Conservation (phyloP, 352 stramenopile genomes). For the Pythium rhizo-oryzae region DNA sequence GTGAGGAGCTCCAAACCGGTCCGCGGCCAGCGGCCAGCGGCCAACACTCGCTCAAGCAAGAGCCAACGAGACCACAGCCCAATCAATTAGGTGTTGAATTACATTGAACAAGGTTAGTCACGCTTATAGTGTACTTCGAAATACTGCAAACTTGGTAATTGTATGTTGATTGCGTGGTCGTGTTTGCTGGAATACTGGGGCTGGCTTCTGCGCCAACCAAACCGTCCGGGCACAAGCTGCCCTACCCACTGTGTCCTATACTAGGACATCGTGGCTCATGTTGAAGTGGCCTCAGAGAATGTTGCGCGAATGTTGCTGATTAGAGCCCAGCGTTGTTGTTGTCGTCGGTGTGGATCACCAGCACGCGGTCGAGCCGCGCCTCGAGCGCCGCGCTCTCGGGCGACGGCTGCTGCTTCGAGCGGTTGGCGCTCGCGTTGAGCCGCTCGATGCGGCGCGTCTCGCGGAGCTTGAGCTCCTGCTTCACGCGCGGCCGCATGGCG, state of each 20-base stretch:
- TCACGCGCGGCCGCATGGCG: slow-evolving; percentile 25
- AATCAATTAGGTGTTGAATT: slow-evolving; percentile 16
- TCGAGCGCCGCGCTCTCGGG: slow-evolving; percentile 13
- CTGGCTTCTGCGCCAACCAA: slow-evolving; percentile 22
- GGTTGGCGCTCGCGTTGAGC: slow-evolving; percentile 19
- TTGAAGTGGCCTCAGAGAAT: slow-evolving; percentile 17
- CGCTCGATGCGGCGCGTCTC: slow-evolving; percentile 31
- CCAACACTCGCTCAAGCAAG: no score
- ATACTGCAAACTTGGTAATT: background rate
- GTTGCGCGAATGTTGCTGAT: slow-evolving; percentile 7
- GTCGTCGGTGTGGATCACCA: background rate
- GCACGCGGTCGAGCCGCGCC: slow-evolving; percentile 9
- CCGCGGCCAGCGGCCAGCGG: background rate
- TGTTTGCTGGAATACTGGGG: background rate
- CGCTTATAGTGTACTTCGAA: background rate
- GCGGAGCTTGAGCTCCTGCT: slow-evolving; percentile 21
- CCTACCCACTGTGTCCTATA: slow-evolving; percentile 13
- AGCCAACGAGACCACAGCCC: slow-evolving; percentile 14
- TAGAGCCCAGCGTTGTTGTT: background rate
- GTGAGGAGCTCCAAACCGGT: slow-evolving; percentile 44
- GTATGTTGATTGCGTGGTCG: background rate
- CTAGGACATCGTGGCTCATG: slow-evolving; percentile 20
- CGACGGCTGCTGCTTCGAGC: background rate
- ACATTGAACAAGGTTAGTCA: background rate
- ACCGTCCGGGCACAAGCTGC: background rate